These are phyloP conservation scores for Phialemonium atrogriseum DNA, from an alignment of 2,329 filamentous ascomycete species.

Conservation along the genomic window DNA sequence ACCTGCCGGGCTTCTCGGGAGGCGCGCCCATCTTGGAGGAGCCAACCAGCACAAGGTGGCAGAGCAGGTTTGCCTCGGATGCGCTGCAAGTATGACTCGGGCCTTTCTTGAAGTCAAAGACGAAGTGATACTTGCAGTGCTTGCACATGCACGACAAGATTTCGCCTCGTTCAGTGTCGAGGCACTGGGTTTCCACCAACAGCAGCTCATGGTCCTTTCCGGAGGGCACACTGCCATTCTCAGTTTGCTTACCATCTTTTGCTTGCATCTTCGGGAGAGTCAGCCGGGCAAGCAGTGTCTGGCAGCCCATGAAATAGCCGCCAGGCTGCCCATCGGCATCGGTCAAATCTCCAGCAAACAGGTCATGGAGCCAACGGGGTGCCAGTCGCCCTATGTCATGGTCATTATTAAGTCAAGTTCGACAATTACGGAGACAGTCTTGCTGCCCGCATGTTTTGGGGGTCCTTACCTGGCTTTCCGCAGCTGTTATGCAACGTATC, in stretches of 20 bases:
- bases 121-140: conserved; percentile 23
- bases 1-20: conserved; percentile 18
- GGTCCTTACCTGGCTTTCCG: too few relatives aligned
- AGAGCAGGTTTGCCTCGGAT: too few relatives aligned
- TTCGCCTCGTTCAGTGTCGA: neutral
- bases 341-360: neutral
- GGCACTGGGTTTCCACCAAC: conserved; percentile 1
- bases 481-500: too few relatives aligned
- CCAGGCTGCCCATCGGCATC: neutral
- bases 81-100: too few relatives aligned
- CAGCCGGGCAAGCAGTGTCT: neutral
- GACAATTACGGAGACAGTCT: too few relatives aligned
- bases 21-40: conserved; percentile 1
- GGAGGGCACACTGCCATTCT: neutral
- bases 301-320: conserved; percentile 1
- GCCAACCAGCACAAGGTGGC: conserved; percentile 15
- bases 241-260: too few relatives aligned
- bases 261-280: conserved; percentile 1
- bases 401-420: too few relatives aligned
- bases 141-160: conserved; percentile 20
- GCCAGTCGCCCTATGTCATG: conserved; percentile 2
- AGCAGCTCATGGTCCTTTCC: conserved; percentile 1
- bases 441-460: too few relatives aligned
- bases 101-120: conserved; percentile 14
- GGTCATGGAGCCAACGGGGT: conserved; percentile 4